phyloP scores from a whole-genome alignment of 176 grass and related monocot species.

The Bonia amplexicaulis region DNA sequence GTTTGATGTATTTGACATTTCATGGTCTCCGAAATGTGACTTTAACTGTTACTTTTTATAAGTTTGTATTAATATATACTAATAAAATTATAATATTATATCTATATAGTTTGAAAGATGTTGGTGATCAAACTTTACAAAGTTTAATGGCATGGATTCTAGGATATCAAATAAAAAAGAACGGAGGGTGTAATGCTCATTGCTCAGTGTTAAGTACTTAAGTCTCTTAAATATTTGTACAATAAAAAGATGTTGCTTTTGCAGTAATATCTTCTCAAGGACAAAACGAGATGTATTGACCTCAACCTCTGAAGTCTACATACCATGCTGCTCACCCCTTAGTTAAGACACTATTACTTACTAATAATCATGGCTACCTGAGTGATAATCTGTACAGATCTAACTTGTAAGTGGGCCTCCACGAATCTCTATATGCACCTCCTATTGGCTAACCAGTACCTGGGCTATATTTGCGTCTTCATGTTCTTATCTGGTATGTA shows the following conservation, averaged over 20 bases:
- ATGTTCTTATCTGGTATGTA: not conserved
- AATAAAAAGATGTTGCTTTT: not conserved
- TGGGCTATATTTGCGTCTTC: not conserved
- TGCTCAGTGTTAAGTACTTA: not conserved
- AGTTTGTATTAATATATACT: too few species aligned
- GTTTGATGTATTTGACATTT: too few species aligned
- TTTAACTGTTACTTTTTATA: too few species aligned
- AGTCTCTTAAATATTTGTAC: not conserved
- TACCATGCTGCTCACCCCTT: not conserved
- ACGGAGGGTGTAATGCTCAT: not conserved
- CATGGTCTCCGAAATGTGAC: too few species aligned
- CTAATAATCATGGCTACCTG: not conserved
- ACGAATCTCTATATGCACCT: not conserved
- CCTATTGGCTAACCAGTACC: not conserved
- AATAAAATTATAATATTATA: too few species aligned
- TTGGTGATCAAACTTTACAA: too few species aligned
- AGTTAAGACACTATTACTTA: not conserved
- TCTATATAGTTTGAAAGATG: too few species aligned
- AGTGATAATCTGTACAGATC: slow-evolving; percentile 13
- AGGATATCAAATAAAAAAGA: too few species aligned
- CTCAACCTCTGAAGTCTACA: not conserved
- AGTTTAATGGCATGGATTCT: too few species aligned
- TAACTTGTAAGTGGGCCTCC: not conserved
- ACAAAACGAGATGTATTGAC: not conserved
- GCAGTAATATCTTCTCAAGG: not conserved